Evolutionary conservation across 1,139 yeast species (phyloP).

Genomic region (Torulaspora globosa): DNA sequence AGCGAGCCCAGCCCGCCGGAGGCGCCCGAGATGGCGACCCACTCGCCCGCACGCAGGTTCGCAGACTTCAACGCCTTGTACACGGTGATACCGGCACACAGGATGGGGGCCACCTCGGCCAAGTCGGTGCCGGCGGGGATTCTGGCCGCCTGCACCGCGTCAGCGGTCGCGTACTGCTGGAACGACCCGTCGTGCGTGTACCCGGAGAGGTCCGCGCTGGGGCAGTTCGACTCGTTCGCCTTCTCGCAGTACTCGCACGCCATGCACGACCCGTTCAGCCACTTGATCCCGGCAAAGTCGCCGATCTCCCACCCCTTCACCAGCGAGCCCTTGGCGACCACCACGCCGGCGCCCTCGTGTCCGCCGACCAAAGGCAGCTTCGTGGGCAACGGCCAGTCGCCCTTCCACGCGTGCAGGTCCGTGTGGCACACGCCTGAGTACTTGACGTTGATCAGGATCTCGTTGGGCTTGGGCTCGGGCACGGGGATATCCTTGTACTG

Average conservation of each 20-base stretch:
- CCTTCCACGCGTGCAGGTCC: slow-evolving; percentile 64
- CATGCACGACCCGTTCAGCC: slow-evolving; percentile 62
- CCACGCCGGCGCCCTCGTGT: slow-evolving; percentile 66
- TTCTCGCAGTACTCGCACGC: slow-evolving; percentile 56
- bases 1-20: slow-evolving; percentile 65
- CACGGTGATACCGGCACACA: slow-evolving; percentile 66
- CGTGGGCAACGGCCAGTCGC: slow-evolving; percentile 58
- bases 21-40: slow-evolving; percentile 64
- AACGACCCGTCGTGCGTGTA: slow-evolving; percentile 65
- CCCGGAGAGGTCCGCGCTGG: slow-evolving; percentile 58
- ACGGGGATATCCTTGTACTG: slow-evolving; percentile 53
- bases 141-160: slow-evolving; percentile 60
- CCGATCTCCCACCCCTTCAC: slow-evolving; percentile 58
- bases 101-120: slow-evolving; percentile 55
- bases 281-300: slow-evolving; percentile 59
- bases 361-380: slow-evolving; percentile 63
- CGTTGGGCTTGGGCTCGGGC: slow-evolving; percentile 55
- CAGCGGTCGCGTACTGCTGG: slow-evolving; percentile 66
- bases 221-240: slow-evolving; percentile 54
- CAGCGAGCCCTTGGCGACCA: slow-evolving; percentile 54
- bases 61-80: slow-evolving; percentile 65
- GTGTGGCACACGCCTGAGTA: slow-evolving; percentile 66
- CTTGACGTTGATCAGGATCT: slow-evolving; percentile 53
- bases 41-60: slow-evolving; percentile 50
- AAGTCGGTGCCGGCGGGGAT: slow-evolving; percentile 55